Evolutionary conservation across 495 filamentous ascomycete species (phyloP).

Genomic region (Sphaerosporella brunnea): DNA sequence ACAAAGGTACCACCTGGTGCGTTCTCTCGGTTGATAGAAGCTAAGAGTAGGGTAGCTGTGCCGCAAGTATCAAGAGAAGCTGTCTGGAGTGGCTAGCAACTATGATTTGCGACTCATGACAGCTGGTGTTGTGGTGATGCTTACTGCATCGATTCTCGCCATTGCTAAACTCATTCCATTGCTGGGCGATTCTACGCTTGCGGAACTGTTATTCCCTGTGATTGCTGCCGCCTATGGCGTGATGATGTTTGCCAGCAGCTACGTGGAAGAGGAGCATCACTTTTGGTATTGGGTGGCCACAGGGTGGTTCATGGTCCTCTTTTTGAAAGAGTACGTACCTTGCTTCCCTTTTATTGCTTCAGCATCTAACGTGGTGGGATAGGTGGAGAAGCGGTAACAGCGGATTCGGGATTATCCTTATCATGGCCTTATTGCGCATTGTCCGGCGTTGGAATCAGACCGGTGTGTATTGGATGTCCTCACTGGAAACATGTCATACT

Average conservation of each 20-base stretch:
- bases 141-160: slow-evolving; percentile 29
- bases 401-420: background rate
- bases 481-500: background rate
- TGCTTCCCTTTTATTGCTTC: background rate
- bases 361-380: background rate
- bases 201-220: slow-evolving; percentile 23
- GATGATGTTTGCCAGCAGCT: slow-evolving; percentile 97
- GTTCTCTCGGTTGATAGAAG: background rate
- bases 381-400: background rate
- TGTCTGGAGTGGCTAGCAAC: slow-evolving; percentile 57
- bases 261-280: slow-evolving; percentile 93
- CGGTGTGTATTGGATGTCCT: too few relatives aligned
- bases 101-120: slow-evolving; percentile 53
- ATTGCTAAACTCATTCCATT: slow-evolving; percentile 15
- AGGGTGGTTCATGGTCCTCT: slow-evolving; percentile 54
- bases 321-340: slow-evolving; percentile 33
- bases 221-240: slow-evolving; percentile 45
- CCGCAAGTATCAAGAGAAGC: slow-evolving; percentile 17
- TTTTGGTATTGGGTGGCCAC: slow-evolving; percentile 91
- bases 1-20: background rate
- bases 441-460: slow-evolving; percentile 84
- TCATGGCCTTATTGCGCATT: slow-evolving; percentile 41
- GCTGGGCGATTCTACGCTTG: slow-evolving; percentile 12
- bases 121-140: slow-evolving; percentile 35
- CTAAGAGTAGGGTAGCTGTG: slow-evolving; percentile 1